These are phyloP conservation scores for Eimeria necatrix DNA, from an alignment of 169 alveolate species.

Conservation along the genomic window DNA sequence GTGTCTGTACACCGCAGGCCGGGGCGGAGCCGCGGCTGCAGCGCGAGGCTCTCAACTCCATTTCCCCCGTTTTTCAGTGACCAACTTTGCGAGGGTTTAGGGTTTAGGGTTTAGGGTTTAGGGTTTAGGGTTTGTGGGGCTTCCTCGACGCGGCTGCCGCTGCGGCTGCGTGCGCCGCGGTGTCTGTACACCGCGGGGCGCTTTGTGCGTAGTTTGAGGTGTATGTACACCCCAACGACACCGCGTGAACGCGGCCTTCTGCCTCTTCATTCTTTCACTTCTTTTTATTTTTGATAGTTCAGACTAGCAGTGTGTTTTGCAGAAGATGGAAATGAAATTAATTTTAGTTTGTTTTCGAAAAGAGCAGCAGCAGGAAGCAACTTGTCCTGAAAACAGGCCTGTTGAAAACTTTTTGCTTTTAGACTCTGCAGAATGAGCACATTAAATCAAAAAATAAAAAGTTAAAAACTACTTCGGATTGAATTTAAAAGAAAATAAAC, in stretches of 20 bases:
- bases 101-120: conserved; percentile 18
- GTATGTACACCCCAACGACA: not conserved
- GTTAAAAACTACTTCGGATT: no score
- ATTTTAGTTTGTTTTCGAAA: no score
- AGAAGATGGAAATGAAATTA: no score
- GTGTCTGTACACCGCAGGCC: not conserved
- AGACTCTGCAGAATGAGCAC: no score
- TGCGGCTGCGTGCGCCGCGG: not conserved
- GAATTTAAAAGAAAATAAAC: no score
- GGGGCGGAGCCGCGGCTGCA: not conserved
- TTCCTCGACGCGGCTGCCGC: not conserved
- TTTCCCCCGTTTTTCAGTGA: not conserved
- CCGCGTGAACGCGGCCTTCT: not conserved
- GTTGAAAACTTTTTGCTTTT: no score
- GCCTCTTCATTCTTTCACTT: not conserved
- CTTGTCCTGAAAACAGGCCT: no score
- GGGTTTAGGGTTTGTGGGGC: not conserved
- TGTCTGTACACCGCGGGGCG: not conserved
- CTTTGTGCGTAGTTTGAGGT: not conserved
- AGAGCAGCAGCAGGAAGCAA: no score
- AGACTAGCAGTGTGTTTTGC: no score
- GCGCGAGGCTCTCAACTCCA: not conserved
- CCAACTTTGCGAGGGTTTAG: not conserved
- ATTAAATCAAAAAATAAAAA: no score
- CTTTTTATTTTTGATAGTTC: no score